phyloP scores from a whole-genome alignment of 768 basidiomycete genomes.

The Lentinula aciculospora region DNA sequence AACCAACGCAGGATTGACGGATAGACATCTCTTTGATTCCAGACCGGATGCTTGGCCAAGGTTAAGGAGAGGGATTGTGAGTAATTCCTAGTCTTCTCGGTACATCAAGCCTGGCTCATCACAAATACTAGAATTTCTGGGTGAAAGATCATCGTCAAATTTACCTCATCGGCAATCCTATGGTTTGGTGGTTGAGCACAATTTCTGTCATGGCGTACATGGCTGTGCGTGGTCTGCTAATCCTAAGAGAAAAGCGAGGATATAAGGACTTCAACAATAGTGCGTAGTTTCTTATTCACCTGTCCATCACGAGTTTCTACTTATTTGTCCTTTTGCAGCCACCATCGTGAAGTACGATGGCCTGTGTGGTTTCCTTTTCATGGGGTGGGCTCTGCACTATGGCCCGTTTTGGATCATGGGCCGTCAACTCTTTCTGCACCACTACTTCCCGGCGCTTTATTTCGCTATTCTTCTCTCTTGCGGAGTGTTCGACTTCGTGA shows the following conservation, averaged over 20 bases:
- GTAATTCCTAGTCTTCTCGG: constrained; percentile 21
- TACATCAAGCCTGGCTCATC: not conserved
- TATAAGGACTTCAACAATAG: constrained; percentile 90
- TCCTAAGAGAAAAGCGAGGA: constrained; percentile 87
- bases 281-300: constrained; percentile 31
- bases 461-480: constrained; percentile 80
- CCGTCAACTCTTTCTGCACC: constrained; percentile 96
- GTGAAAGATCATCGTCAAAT: constrained; percentile 94
- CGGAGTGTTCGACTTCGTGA: constrained; percentile 78
- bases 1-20: constrained; percentile 93
- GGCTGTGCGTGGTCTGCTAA: constrained; percentile 66
- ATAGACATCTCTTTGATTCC: constrained; percentile 92
- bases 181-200: constrained; percentile 88
- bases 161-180: constrained; percentile 91
- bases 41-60: constrained; percentile 91
- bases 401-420: constrained; percentile 96
- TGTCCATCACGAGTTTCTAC: not conserved
- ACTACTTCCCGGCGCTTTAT: constrained; percentile 97
- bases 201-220: constrained; percentile 65
- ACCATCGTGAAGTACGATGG: constrained; percentile 90
- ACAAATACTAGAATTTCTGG: constrained; percentile 82
- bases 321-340: constrained; percentile 36
- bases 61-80: constrained; percentile 86
- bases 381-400: constrained; percentile 92
- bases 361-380: constrained; percentile 85